A percentile compares a stretch with the other conserved stretches of the same genome.
Evolutionary conservation across 345 rosid genomes (phyloP).

Genomic region (Adansonia digitata): DNA sequence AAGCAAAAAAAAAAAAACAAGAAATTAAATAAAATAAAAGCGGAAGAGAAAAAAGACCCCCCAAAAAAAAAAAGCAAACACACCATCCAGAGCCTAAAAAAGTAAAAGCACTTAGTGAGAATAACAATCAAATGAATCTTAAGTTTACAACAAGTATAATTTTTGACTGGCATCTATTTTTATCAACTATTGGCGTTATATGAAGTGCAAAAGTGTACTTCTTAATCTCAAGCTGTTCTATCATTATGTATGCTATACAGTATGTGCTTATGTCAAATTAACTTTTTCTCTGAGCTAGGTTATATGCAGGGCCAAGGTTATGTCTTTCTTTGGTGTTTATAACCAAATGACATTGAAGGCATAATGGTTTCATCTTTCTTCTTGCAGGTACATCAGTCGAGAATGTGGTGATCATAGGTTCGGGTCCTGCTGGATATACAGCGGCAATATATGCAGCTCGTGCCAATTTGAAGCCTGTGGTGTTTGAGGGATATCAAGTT

Average conservation of each 20-base stretch:
- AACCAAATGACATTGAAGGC: neutral
- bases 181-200: neutral
- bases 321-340: neutral
- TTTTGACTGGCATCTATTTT: neutral
- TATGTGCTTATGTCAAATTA: neutral
- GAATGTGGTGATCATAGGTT: constrained; percentile 86
- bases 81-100: neutral
- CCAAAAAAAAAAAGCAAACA: neutral
- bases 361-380: neutral
- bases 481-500: constrained; percentile 89
- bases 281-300: neutral
- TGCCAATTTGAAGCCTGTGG: constrained; percentile 97
- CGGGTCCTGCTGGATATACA: constrained; percentile 98
- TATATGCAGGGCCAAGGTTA: neutral
- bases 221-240: neutral
- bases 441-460: constrained; percentile 98
- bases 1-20: too few relatives aligned
- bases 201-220: neutral
- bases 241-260: neutral
- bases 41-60: too few relatives aligned
- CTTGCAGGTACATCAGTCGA: constrained; percentile 67
- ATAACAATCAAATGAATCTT: neutral
- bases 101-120: neutral
- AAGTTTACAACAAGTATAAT: neutral
- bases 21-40: too few relatives aligned